Evolutionary conservation across 805 yeast genomes (phyloP).

Genomic region (Spathaspora passalidarum): DNA sequence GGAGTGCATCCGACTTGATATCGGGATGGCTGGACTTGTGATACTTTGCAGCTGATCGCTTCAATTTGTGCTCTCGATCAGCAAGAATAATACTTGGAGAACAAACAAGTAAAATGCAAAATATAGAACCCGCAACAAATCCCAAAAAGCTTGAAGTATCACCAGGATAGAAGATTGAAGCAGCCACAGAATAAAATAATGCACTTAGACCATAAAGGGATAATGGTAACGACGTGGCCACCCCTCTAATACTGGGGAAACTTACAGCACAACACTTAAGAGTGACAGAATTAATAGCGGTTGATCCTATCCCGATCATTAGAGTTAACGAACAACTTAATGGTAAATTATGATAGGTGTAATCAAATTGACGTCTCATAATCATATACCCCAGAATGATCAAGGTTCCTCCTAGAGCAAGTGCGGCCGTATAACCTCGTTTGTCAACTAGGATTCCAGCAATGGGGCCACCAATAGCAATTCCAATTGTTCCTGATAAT

Average conservation of each 20-base stretch:
- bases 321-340: slow-evolving; percentile 47
- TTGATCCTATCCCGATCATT: slow-evolving; percentile 66
- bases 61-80: slow-evolving; percentile 30
- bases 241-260: slow-evolving; percentile 65
- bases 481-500: slow-evolving; percentile 64
- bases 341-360: slow-evolving; percentile 33
- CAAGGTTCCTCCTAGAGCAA: slow-evolving; percentile 47
- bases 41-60: background rate
- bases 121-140: slow-evolving; percentile 41
- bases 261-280: slow-evolving; percentile 72
- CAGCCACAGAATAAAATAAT: slow-evolving; percentile 57
- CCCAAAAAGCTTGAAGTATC: slow-evolving; percentile 55
- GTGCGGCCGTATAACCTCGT: slow-evolving; percentile 54
- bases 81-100: slow-evolving; percentile 44
- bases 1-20: slow-evolving; percentile 2
- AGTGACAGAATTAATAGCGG: slow-evolving; percentile 60
- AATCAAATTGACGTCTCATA: slow-evolving; percentile 49
- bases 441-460: slow-evolving; percentile 65
- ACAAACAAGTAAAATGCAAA: slow-evolving; percentile 41
- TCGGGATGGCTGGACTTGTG: slow-evolving; percentile 1
- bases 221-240: slow-evolving; percentile 73
- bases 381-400: slow-evolving; percentile 56
- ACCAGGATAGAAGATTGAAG: slow-evolving; percentile 51
- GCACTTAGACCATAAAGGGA: slow-evolving; percentile 77
- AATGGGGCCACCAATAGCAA: slow-evolving; percentile 61